phyloP scores from a whole-genome alignment of 257 asterid genomes.

The Ligustrum vulgare region DNA sequence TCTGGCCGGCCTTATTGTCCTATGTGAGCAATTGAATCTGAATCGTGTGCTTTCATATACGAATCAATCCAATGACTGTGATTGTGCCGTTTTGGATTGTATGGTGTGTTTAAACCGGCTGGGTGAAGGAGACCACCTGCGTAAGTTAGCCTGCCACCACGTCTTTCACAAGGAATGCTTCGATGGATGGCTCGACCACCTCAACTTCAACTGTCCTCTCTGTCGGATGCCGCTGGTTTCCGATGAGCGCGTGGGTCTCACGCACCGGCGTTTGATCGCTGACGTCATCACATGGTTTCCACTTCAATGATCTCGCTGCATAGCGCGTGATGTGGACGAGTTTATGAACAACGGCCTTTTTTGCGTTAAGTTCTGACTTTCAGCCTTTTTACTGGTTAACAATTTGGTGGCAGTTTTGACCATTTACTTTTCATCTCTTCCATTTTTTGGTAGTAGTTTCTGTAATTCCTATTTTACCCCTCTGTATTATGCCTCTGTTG shows the following conservation, averaged over 20 bases:
- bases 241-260: constrained; percentile 42
- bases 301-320: constrained; percentile 21
- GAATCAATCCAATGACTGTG: constrained; percentile 12
- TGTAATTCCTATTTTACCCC: too few species aligned
- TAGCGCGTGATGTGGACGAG: constrained; percentile 22
- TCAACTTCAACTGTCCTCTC: constrained; percentile 70
- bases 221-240: constrained; percentile 55
- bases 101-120: constrained; percentile 66
- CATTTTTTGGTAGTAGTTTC: not conserved
- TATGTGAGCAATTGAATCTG: constrained; percentile 66
- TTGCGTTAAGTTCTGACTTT: not conserved
- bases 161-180: constrained; percentile 80
- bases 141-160: constrained; percentile 62
- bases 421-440: constrained; percentile 14
- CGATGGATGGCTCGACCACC: constrained; percentile 79
- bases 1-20: constrained; percentile 46
- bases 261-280: constrained; percentile 45
- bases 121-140: constrained; percentile 63
- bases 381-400: not conserved
- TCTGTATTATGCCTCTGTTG: too few species aligned
- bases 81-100: constrained; percentile 45
- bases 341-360: constrained; percentile 10
- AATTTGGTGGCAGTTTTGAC: constrained; percentile 33
- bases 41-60: constrained; percentile 45
- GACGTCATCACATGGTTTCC: constrained; percentile 48